Evolutionary conservation across 179 eudicot species (phyloP).

Genomic region (Vitellaria paradoxa): DNA sequence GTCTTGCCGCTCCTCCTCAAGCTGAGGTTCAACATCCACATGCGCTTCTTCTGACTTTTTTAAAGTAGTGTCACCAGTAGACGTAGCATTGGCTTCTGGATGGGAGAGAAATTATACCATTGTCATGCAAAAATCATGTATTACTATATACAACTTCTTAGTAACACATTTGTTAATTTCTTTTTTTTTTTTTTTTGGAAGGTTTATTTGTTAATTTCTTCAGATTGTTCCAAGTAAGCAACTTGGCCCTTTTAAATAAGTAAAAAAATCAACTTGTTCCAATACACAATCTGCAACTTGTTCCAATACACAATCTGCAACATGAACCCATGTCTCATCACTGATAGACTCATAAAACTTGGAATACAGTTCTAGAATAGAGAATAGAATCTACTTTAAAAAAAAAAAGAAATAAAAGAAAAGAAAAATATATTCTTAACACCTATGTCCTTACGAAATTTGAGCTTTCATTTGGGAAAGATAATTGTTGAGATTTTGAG

Average conservation of each 20-base stretch:
- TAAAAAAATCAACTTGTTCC: too few relatives aligned
- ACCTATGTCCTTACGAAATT: too few relatives aligned
- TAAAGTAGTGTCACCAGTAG: conserved; percentile 28
- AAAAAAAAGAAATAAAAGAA: too few relatives aligned
- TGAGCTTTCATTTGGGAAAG: not conserved
- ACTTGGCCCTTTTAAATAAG: not conserved
- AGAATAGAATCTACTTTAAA: too few relatives aligned
- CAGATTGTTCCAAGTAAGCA: not conserved
- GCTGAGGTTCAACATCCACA: conserved; percentile 49
- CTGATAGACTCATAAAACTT: not conserved
- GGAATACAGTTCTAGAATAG: not conserved
- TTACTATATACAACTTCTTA: too few relatives aligned
- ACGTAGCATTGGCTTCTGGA: conserved; percentile 42
- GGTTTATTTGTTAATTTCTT: not conserved
- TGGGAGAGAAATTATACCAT: not conserved
- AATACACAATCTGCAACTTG: too few relatives aligned
- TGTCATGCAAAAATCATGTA: not conserved
- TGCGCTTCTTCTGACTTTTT: conserved; percentile 43
- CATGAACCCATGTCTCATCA: not conserved
- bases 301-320: too few relatives aligned
- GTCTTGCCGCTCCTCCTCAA: conserved; percentile 65
- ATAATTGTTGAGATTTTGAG: not conserved
- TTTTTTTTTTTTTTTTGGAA: too few relatives aligned
- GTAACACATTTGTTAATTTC: too few relatives aligned
- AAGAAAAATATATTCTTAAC: too few relatives aligned